Base-by-base conservation (phyloP, 2,329 filamentous ascomycete species). In the Reticulascus tulasneorum region DNA sequence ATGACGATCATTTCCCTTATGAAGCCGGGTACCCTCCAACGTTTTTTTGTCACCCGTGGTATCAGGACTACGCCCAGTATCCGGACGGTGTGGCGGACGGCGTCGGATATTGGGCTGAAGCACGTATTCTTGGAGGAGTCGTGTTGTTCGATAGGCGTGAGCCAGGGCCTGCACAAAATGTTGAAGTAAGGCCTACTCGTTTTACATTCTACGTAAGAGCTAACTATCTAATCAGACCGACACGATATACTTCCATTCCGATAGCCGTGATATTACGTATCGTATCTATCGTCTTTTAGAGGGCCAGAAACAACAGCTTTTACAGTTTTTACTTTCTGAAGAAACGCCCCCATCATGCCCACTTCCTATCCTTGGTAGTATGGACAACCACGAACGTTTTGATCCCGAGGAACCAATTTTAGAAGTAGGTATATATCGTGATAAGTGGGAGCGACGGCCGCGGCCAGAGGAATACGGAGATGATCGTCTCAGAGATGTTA, bases 91-190 rank as follows among this genome's bases (percentile, higher is more conserved):
- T 31, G 21, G 35, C 43, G 4, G 44, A 50, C 19, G 11, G 40
- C 21, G 40, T 44, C 2, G 54, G 51, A 4, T 56, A 48, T 39
- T 55, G 53, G 54, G 51, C 52, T 7, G 54, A 55, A 26, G 33
- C 36, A 13, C 47, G 47, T 16, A 53, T 55, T 23, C 38, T 56
- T 11, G 53, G 54, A 10, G 54, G 54, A n/a, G 54, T 58, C 3
- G 41, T 49, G 0, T 25, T 56, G 5, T 58, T 58, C 26, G 50
- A 56, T 27, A 38, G 54, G 19, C 36, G 33, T n/a, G n/a, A n/a
- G n/a, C n/a, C n/a, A n/a, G n/a, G n/a, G n/a, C n/a, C n/a, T n/a
- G n/a, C 22, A 11, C 32, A 29, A 32, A 30, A 43, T 25, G 29
- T 53, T 13, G n/a, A n/a, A n/a, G n/a, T n/a, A n/a, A n/a, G n/a